A percentile compares a stretch with the other conserved stretches of the same genome.
These are phyloP conservation scores for Fusarium redolens DNA, from an alignment of 2,329 filamentous ascomycete species.

Conservation along the genomic window DNA sequence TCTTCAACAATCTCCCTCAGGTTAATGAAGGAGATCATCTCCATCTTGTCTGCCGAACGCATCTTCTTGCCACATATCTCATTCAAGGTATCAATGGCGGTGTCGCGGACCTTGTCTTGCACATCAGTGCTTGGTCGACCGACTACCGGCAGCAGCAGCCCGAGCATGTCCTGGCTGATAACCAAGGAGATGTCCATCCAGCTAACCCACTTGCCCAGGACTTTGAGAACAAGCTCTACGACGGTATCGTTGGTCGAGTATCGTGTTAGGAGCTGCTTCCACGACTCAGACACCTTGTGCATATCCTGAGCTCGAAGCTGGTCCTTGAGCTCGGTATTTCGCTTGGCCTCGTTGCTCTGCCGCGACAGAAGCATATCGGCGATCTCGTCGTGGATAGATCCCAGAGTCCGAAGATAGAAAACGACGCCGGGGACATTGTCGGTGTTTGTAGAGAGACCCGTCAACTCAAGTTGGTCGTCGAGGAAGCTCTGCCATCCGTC, in stretches of 20 bases:
- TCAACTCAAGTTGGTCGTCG: conserved; percentile 86
- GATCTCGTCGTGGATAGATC: conserved; percentile 96
- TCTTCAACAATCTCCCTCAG: conserved; percentile 86
- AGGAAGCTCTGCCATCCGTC: conserved; percentile 90
- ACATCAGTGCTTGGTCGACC: conserved; percentile 74
- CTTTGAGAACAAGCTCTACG: conserved; percentile 87
- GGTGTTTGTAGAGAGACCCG: conserved; percentile 69
- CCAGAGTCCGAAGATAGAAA: conserved; percentile 88
- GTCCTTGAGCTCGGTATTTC: conserved; percentile 92
- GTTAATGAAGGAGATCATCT: conserved; percentile 92
- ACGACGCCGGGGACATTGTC: conserved; percentile 82
- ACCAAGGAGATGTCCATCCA: conserved; percentile 98
- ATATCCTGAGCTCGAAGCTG: conserved; percentile 87
- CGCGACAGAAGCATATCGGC: conserved; percentile 89
- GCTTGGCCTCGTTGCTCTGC: conserved; percentile 81
- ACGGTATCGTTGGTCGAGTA: conserved; percentile 80
- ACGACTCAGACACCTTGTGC: conserved; percentile 86
- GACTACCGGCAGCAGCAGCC: conserved; percentile 85
- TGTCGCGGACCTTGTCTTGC: conserved; percentile 85
- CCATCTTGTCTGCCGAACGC: conserved; percentile 91
- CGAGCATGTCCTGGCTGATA: conserved; percentile 89
- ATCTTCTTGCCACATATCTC: conserved; percentile 99
- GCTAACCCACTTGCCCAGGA: conserved; percentile 97
- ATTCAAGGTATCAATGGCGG: conserved; percentile 93
- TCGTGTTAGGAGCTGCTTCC: conserved; percentile 87